Evolutionary conservation across 805 yeast species (phyloP), one percentile per base, ranked within the genome.

Genomic region (Sugiyamaella lignohabitans): DNA sequence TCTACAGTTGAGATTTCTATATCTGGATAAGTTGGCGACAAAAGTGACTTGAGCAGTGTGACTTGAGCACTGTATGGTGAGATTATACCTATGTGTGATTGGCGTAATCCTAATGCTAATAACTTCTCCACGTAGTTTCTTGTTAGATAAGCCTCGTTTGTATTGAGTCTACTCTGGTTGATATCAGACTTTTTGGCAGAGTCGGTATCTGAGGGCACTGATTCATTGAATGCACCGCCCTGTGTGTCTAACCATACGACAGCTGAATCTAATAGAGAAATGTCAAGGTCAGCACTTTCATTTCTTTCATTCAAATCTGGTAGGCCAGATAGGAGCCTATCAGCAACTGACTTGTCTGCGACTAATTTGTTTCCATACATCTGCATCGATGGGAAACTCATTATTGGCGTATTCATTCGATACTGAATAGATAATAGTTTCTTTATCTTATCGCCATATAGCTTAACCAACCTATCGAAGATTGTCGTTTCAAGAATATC

Each of bases 31-130:
- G 43, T 36, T 3, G 54, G 52, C 27, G 70, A 67, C 1, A 84
- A 52, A 8, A 70, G 46, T 37, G 66, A 69, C 52, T 79, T 79
- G 24, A 91, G 54, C 11, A 75, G 58, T 0, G 82, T 62, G 0
- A 88, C 95, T 60, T 91, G 98, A 0, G 95, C 95, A 58, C 76
- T 81, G 59, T 91, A 91, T 0, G 98, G 98, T 0, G 96, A 77
- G 30, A 91, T 89, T 0, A 91, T 69, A 8, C 98, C 98, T 50
- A 91, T 87, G 45, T 73, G 72, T 1, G 66, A 65, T 24, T 74
- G 72, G 2, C 59, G 43, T 0, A 86, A 79, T 1, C 88, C 87
- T 1, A 69, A 59, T 0, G 60, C 62, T 2, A 80, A 49, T 18
- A 91, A 67, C 17, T 69, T 60, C 2, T 62, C 57, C 3, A 87